A percentile compares a stretch with the other conserved stretches of the same genome.
These are phyloP conservation scores for Erythrophleum ivorense DNA, from an alignment of 331 rosid genomes.

Conservation along the genomic window DNA sequence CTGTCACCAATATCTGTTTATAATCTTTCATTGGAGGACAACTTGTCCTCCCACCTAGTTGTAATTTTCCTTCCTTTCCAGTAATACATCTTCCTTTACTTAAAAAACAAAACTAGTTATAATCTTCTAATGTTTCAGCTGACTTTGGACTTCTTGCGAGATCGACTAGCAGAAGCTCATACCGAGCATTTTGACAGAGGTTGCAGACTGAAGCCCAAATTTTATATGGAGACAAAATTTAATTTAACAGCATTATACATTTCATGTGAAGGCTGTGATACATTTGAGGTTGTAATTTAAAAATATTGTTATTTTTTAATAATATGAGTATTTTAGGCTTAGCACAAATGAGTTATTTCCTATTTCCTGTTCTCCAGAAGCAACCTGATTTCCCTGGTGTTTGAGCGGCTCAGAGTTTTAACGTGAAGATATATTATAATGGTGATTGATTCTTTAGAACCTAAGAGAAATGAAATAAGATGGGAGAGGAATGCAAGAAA, in stretches of 20 bases:
- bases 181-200: slow-evolving; percentile 77
- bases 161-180: slow-evolving; percentile 77
- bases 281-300: slow-evolving; percentile 57
- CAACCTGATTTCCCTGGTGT: not conserved
- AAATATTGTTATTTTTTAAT: not conserved
- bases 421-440: not conserved
- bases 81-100: not conserved
- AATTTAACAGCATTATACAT: slow-evolving; percentile 61
- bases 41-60: not conserved
- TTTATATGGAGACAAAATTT: slow-evolving; percentile 52
- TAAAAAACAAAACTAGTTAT: not conserved
- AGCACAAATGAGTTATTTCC: not conserved
- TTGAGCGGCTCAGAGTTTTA: not conserved
- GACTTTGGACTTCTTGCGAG: slow-evolving; percentile 64
- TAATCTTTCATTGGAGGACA: not conserved
- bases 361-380: not conserved
- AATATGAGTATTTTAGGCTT: slow-evolving; percentile 21
- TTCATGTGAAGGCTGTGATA: slow-evolving; percentile 53
- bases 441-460: not conserved
- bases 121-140: slow-evolving; percentile 54
- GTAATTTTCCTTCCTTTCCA: not conserved
- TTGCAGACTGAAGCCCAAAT: slow-evolving; percentile 67
- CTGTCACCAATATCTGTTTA: not conserved
- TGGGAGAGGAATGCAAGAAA: not conserved
- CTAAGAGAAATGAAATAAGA: not conserved